Evolutionary conservation across 1,284 basidiomycete genomes (phyloP).

Genomic region (Earliella scabrosa): DNA sequence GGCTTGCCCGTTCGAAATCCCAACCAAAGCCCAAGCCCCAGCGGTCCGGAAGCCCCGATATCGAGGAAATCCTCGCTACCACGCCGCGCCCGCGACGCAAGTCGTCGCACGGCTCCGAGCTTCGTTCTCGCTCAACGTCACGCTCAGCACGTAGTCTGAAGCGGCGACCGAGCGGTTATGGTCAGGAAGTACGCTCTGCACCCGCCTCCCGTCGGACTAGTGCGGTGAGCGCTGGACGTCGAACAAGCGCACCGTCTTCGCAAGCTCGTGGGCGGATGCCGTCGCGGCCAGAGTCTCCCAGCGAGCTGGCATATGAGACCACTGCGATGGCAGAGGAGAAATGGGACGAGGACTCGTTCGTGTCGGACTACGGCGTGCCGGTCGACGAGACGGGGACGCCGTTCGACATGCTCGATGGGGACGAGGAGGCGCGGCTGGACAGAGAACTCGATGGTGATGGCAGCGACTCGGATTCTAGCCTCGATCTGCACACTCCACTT

Average conservation of each 20-base stretch:
- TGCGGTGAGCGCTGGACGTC: conserved; percentile 2
- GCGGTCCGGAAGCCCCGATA: conserved; percentile 48
- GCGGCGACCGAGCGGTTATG: conserved; percentile 25
- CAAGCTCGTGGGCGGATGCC: conserved; percentile 1
- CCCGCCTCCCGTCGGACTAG: conserved; percentile 18
- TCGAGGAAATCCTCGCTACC: conserved; percentile 46
- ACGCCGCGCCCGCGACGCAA: conserved; percentile 48
- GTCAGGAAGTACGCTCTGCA: conserved; percentile 11
- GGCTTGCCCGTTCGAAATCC: conserved; percentile 9
- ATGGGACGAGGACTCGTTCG: conserved; percentile 34
- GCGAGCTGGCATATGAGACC: conserved; percentile 18
- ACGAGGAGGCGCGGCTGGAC: conserved; percentile 36
- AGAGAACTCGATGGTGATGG: conserved; percentile 44
- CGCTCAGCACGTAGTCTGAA: conserved; percentile 22
- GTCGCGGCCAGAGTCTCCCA: conserved; percentile 13
- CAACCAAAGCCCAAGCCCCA: conserved; percentile 9
- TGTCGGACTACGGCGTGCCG: conserved; percentile 36
- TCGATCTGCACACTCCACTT: conserved; percentile 78
- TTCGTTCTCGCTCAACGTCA: conserved; percentile 27
- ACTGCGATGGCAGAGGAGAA: conserved; percentile 19
- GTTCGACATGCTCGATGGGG: conserved; percentile 29
- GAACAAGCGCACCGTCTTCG: conserved; percentile 13
- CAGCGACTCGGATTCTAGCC: conserved; percentile 65
- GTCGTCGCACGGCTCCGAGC: conserved; percentile 27
- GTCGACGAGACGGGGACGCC: conserved; percentile 32